Conservation (phyloP, 306 rosid species). For the Alnus rubra region DNA sequence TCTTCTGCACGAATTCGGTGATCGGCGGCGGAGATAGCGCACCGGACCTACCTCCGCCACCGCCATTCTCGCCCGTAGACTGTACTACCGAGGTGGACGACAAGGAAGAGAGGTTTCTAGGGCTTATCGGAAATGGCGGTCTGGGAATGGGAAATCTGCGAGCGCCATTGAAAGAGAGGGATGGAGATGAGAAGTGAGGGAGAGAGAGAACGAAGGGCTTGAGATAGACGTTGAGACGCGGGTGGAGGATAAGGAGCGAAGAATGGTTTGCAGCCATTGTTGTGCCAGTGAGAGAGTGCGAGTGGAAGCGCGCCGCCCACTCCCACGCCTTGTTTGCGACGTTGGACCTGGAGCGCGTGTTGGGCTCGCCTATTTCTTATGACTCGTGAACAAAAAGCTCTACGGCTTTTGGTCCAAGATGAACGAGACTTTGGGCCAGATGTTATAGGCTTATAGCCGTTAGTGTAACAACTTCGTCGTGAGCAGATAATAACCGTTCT, state of each 20-base stretch:
- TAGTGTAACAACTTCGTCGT: too few species aligned
- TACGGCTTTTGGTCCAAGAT: too few species aligned
- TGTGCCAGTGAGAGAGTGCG: not conserved
- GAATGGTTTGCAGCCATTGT: slow-evolving; percentile 56
- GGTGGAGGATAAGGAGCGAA: slow-evolving; percentile 50
- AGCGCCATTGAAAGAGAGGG: slow-evolving; percentile 32
- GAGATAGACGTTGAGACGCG: slow-evolving; percentile 45
- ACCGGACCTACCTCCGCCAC: slow-evolving; percentile 56
- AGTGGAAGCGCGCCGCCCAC: not conserved
- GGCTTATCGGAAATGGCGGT: slow-evolving; percentile 8
- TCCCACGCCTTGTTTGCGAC: slow-evolving; percentile 4
- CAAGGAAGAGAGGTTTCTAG: slow-evolving; percentile 39
- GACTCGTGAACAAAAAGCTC: too few species aligned
- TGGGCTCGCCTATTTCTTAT: not conserved
- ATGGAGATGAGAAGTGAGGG: slow-evolving; percentile 40
- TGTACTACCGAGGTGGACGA: slow-evolving; percentile 43
- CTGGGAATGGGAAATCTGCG: slow-evolving; percentile 31
- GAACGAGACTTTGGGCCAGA: too few species aligned
- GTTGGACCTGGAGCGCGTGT: not conserved
- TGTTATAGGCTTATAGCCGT: too few species aligned
- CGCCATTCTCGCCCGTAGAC: slow-evolving; percentile 38
- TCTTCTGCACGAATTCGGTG: slow-evolving; percentile 53
- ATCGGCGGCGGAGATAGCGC: slow-evolving; percentile 57
- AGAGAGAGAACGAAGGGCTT: slow-evolving; percentile 53
- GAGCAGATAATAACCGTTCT: too few species aligned